phyloP scores from a whole-genome alignment of 306 rosid species.

The Notholithocarpus densiflorus region DNA sequence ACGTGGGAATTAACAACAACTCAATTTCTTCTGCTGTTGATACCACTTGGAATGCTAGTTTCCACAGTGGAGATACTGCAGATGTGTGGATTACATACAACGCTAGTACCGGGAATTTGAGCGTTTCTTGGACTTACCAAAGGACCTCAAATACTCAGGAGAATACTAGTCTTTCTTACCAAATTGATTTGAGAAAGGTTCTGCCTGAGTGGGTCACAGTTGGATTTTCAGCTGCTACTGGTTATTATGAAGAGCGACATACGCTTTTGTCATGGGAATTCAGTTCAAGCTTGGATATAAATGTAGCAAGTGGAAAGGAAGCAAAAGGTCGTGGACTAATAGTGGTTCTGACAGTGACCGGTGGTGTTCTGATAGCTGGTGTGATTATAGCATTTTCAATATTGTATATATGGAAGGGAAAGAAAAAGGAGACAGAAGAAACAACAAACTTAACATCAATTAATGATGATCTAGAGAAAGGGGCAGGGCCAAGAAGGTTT shows the following conservation, averaged over 20 bases:
- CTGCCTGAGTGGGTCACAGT: slow-evolving; percentile 42
- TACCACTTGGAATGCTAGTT: slow-evolving; percentile 39
- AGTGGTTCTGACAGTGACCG: slow-evolving; percentile 12
- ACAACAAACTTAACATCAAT: slow-evolving; percentile 21
- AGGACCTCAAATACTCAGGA: slow-evolving; percentile 10
- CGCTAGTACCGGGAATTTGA: slow-evolving; percentile 19
- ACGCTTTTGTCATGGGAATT: slow-evolving; percentile 41
- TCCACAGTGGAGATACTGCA: slow-evolving; percentile 31
- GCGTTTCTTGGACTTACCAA: slow-evolving; percentile 35
- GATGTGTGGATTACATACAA: slow-evolving; percentile 36
- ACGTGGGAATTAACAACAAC: slow-evolving; percentile 39
- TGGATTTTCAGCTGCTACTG: slow-evolving; percentile 37
- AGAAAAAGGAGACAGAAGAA: neutral
- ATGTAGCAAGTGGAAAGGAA: neutral
- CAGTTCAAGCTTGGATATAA: slow-evolving; percentile 28
- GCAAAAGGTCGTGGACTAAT: neutral
- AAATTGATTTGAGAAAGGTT: slow-evolving; percentile 21
- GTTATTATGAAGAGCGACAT: neutral
- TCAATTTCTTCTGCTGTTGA: slow-evolving; percentile 17
- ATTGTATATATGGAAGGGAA: slow-evolving; percentile 4
- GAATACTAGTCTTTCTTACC: slow-evolving; percentile 23
- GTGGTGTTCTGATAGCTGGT: slow-evolving; percentile 16
- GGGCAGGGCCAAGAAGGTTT: slow-evolving; percentile 47
- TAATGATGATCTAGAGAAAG: slow-evolving; percentile 31
- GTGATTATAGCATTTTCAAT: slow-evolving; percentile 4